Conservation (phyloP, 2,329 filamentous ascomycete species). For the Emergomyces pasteurianus region DNA sequence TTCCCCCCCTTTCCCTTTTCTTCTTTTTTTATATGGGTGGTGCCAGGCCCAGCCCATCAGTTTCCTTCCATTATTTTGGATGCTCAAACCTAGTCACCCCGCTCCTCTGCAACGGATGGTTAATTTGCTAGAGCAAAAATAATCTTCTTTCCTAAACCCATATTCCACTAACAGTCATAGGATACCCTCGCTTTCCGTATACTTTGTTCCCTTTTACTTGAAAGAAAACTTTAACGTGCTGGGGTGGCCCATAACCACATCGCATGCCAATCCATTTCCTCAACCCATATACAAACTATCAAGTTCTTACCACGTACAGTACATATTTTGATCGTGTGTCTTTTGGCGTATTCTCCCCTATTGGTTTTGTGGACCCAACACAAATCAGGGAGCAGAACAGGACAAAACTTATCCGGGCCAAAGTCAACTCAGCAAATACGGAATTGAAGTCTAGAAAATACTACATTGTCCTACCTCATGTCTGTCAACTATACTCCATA, state of each 20-base stretch:
- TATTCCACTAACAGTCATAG: not conserved
- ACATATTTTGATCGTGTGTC: not conserved
- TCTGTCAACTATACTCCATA: not conserved
- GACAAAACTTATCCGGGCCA: not conserved
- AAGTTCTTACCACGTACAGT: not conserved
- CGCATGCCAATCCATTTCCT: not conserved
- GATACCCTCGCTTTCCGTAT: not conserved
- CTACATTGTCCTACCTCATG: not conserved
- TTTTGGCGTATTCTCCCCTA: not conserved
- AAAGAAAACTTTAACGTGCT: not conserved
- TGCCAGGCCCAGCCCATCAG: not conserved
- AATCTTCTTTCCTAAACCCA: not conserved
- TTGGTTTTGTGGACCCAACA: not conserved
- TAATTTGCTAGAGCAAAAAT: not conserved
- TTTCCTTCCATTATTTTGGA: not conserved
- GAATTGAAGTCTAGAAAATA: not conserved
- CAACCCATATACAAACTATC: not conserved
- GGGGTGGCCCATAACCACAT: too few relatives aligned
- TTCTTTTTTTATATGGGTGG: too few relatives aligned
- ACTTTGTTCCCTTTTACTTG: not conserved
- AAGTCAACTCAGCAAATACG: not conserved
- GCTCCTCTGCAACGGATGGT: not conserved
- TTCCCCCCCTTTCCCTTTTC: not conserved
- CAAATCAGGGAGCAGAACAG: not conserved
- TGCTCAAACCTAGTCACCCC: not conserved